Base-by-base conservation (phyloP, 2,329 filamentous ascomycete genomes). In the Claviceps sorghi region DNA sequence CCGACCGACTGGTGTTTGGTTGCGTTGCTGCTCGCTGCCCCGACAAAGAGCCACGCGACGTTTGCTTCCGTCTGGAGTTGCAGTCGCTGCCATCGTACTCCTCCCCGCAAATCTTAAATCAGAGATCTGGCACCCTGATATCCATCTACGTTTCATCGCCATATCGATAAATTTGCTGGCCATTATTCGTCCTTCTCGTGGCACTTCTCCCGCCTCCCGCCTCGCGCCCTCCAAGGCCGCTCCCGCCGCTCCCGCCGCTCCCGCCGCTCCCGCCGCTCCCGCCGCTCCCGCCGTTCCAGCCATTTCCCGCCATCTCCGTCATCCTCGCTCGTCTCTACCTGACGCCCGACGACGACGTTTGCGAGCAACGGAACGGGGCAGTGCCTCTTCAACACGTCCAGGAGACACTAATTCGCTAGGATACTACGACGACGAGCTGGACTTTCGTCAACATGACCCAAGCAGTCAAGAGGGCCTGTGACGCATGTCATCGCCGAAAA, bases 401-500 rank as follows among this genome's bases (percentile, higher is more conserved):
- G 30, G 22, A 50, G 26, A 22, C 21, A 32, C 17, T 26, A 11
- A 13, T 19, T 26, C 15, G 15, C 10, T 17, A 30, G 29, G 9
- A 26, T 15, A 30, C 17, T 29, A n/a, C 30, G 30, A 36, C 47
- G 32, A 29, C 42, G 29, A 48, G 19, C 2, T 41, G 38, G 49
- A 17, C 11, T 49, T 19, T 53, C 22, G 9, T 19, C 60, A 64
- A 60, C 57, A 75, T 75, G 75, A 67, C 72, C 44, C 72, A 74
- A 58, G 74, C 75, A 56, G 74, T 78, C 49, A 78, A 78, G 62
- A 69, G 81, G 62, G 83, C 83, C 54, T 86, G 83, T 69, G 83
- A 86, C 65, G 82, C 82, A 61, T 86, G 83, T 64, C 83, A 86
- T 71, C 80, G 82, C 58, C 79, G 83, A 65, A 86, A 86, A 67